Conservation (phyloP, 305 asterid genomes). For the Caryopteris hybrid region DNA sequence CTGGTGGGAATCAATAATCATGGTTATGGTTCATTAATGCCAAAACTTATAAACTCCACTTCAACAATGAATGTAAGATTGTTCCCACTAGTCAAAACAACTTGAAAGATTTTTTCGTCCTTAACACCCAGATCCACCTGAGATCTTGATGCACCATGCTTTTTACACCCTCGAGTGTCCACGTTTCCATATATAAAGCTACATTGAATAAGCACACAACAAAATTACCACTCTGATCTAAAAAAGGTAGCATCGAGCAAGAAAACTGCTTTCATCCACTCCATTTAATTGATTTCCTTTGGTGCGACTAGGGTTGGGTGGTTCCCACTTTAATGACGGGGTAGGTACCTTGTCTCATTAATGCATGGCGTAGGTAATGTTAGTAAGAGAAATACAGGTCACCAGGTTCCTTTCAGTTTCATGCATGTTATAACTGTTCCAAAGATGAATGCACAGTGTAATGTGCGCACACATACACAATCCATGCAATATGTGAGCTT, state of each 20-base stretch:
- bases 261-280: neutral
- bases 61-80: neutral
- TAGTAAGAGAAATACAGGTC: neutral
- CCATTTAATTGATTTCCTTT: neutral
- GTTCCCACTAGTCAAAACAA: neutral
- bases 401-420: neutral
- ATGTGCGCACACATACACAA: neutral
- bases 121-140: neutral
- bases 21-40: neutral
- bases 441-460: neutral
- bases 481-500: neutral
- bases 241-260: neutral
- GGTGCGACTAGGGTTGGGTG: neutral
- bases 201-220: neutral
- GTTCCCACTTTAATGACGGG: neutral
- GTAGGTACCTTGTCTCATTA: neutral
- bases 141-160: neutral
- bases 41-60: neutral
- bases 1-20: neutral
- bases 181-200: neutral
- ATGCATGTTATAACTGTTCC: neutral
- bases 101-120: neutral
- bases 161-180: neutral
- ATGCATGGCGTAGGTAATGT: too few relatives aligned
- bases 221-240: neutral